These are phyloP conservation scores for Tagetes patula DNA, from an alignment of 129 eudicot genomes.

Conservation along the genomic window DNA sequence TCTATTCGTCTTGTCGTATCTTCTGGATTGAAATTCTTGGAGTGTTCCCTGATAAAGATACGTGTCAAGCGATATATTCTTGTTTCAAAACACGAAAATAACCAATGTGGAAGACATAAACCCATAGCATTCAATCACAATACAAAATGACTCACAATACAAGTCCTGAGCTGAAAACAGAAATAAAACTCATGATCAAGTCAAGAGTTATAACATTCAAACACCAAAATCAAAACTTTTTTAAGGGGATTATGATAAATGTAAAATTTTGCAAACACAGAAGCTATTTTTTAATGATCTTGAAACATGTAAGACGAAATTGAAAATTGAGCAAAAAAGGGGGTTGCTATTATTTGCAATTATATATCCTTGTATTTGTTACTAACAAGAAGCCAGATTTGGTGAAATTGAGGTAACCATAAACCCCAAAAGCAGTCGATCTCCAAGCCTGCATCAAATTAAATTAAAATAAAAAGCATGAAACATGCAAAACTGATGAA, in stretches of 20 bases:
- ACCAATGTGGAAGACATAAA: background rate
- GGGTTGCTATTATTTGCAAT: background rate
- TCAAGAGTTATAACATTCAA: background rate
- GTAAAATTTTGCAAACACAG: background rate
- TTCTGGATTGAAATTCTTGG: slow-evolving; percentile 73
- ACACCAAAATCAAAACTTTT: background rate
- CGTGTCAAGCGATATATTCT: background rate
- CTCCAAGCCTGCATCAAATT: slow-evolving; percentile 61
- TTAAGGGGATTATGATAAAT: background rate
- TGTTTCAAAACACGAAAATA: slow-evolving; percentile 1
- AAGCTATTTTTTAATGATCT: background rate
- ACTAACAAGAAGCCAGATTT: slow-evolving; percentile 76
- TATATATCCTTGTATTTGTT: background rate
- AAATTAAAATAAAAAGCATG: background rate
- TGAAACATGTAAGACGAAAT: background rate
- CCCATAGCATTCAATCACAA: slow-evolving; percentile 2
- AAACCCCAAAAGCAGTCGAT: slow-evolving; percentile 75
- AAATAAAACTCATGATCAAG: background rate
- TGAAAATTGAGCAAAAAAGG: background rate
- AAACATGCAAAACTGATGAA: slow-evolving; percentile 11
- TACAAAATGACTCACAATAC: too few species aligned
- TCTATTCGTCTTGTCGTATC: slow-evolving; percentile 60
- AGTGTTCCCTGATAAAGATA: slow-evolving; percentile 53
- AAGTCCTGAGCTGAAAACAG: slow-evolving; percentile 11
- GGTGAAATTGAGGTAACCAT: slow-evolving; percentile 93